Base-by-base conservation (phyloP, 116 monocot species). In the Papilionanthe hybrid region DNA sequence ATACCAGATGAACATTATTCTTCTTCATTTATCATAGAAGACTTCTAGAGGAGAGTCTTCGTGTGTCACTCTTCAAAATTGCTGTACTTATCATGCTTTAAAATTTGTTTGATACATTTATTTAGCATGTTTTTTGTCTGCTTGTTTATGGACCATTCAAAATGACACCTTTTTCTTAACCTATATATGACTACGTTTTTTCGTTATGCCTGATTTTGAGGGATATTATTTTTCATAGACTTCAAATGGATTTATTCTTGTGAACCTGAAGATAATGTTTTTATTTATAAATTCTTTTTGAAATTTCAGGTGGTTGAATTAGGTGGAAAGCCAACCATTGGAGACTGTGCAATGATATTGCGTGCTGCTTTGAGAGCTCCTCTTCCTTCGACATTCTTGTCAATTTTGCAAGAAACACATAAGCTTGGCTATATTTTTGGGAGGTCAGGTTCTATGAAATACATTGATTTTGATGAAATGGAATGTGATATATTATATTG, bases 331-430 rank as follows among this genome's bases (percentile, higher is more conserved):
- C 95, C 98, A 75, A 99, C 98, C 4, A 99, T 99, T 79, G 98
- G 91, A 28, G 95, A 99, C 27, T 99, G 95, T 89, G 95, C 98
- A 55, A 91, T 95, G 88, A 84, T 99, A 81, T 47, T 95, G 56
- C 95, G 93, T 71, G 86, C 95, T 85, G 93, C 98, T 73, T 89
- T 99, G 84, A 93, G 89, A 90, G 95, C 91, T 66, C 98, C 98
- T 44, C 79, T 94, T 30, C 93, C 98, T 8, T 91, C 95, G 28
- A 82, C 95, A 58, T 93, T 94, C 81, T 84, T 94, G 78, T 86
- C 80, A 86, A 91, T 91, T 65, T 84, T 89, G 78, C 84, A 84
- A 55, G 76, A 77, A 80, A 86, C 84, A 73, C 96, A 94, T 71
- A 82, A 79, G 71, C 94, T 97, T 78, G 96, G 94, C 78, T 97